Evolutionary conservation across 2,329 filamentous ascomycete species (phyloP).

Genomic region (Curvularia hawaiiensis): DNA sequence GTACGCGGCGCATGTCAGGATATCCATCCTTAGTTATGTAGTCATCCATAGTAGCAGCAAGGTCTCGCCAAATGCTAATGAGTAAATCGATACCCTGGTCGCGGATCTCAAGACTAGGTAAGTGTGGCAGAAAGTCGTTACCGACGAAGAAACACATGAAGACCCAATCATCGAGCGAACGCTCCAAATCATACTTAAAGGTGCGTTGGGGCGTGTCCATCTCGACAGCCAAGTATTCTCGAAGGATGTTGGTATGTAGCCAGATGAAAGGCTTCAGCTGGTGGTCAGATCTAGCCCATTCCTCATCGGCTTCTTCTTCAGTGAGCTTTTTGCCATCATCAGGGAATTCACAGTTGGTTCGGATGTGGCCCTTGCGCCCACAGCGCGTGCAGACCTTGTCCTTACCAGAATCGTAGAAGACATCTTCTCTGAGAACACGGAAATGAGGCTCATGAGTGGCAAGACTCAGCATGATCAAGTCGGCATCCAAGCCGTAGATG

Average conservation of each 20-base stretch:
- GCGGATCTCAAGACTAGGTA: constrained; percentile 95
- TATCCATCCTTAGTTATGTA: constrained; percentile 96
- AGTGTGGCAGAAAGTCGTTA: constrained; percentile 96
- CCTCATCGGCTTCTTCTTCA: constrained; percentile 73
- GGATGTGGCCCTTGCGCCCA: constrained; percentile 90
- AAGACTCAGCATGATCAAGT: constrained; percentile 97
- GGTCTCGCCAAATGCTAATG: constrained; percentile 96
- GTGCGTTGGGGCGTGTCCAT: constrained; percentile 80
- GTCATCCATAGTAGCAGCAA: constrained; percentile 87
- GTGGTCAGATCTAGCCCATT: constrained; percentile 37
- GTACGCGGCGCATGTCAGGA: constrained; percentile 84
- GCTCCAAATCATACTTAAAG: constrained; percentile 91
- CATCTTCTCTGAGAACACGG: constrained; percentile 92
- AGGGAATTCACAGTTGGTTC: constrained; percentile 70
- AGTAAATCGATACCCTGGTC: constrained; percentile 97
- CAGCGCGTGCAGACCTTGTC: constrained; percentile 86
- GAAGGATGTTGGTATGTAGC: constrained; percentile 89
- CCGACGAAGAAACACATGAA: constrained; percentile 99
- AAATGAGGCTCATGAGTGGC: constrained; percentile 98
- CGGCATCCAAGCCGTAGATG: constrained; percentile 96
- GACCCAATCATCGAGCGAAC: constrained; percentile 96
- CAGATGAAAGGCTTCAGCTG: constrained; percentile 94
- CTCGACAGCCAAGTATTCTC: constrained; percentile 92
- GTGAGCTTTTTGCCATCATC: constrained; percentile 68
- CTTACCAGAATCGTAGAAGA: constrained; percentile 89